These are phyloP conservation scores for Teunomyces cretensis DNA, from an alignment of 805 yeast genomes.

Conservation along the genomic window DNA sequence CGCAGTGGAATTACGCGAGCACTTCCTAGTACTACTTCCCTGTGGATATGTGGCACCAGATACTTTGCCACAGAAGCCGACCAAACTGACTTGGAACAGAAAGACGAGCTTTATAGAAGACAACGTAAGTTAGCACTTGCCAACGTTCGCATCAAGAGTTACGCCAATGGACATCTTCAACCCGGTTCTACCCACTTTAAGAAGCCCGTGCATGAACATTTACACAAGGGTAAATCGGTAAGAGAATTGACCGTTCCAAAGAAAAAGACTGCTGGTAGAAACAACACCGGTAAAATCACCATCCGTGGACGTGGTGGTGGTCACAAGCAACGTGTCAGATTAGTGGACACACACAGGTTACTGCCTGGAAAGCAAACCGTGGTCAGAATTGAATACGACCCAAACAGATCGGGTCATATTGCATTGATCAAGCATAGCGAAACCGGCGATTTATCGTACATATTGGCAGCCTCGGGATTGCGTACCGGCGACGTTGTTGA, in stretches of 20 bases:
- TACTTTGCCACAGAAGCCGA: conserved; percentile 21
- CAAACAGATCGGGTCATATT: conserved; percentile 89
- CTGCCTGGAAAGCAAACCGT: conserved; percentile 75
- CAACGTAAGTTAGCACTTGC: conserved; percentile 74
- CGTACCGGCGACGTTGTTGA: conserved; percentile 92
- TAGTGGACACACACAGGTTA: conserved; percentile 72
- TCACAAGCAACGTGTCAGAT: conserved; percentile 80
- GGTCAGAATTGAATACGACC: conserved; percentile 90
- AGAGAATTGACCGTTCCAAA: conserved; percentile 71
- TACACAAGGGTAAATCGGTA: conserved; percentile 83
- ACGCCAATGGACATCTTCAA: conserved; percentile 68
- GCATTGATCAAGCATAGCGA: conserved; percentile 72
- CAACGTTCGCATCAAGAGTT: conserved; percentile 67
- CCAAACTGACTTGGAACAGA: conserved; percentile 73
- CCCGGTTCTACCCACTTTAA: conserved; percentile 90
- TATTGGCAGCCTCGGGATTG: conserved; percentile 88
- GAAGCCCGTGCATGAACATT: conserved; percentile 81
- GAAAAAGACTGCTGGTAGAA: conserved; percentile 82
- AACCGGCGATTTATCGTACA: conserved; percentile 68
- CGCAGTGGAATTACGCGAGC: conserved; percentile 1
- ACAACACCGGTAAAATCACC: conserved; percentile 82
- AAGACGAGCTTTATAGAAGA: conserved; percentile 68
- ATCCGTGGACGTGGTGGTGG: conserved; percentile 98
- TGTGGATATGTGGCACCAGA: conserved; percentile 4
- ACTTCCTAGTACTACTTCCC: not conserved